Conservation (phyloP, 1,139 yeast species). For the Blastobotrys raffinosifermentans region DNA sequence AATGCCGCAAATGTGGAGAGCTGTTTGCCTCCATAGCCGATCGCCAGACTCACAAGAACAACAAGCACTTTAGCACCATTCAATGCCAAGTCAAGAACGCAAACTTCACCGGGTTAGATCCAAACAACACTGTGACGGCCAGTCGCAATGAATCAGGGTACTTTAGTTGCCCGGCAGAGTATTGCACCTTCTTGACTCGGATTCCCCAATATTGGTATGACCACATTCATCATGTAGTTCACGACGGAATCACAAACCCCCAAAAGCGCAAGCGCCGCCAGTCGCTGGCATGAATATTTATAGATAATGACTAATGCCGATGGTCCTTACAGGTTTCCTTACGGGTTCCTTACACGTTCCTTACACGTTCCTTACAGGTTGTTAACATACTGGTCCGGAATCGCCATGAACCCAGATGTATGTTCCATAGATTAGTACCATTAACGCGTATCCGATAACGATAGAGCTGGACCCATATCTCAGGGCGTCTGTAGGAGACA, state of each 20-base stretch:
- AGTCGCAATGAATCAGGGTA: constrained; percentile 22
- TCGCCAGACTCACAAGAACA: constrained; percentile 28
- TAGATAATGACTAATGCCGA: too few relatives aligned
- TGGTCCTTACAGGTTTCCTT: too few relatives aligned
- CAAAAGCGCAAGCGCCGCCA: constrained; percentile 19
- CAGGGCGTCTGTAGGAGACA: constrained; percentile 31
- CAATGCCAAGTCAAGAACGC: constrained; percentile 17
- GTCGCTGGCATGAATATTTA: constrained; percentile 4
- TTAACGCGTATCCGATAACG: constrained; percentile 32
- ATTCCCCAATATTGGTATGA: constrained; percentile 29
- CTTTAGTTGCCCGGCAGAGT: constrained; percentile 23
- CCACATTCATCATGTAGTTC: constrained; percentile 25
- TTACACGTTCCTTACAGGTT: too few relatives aligned
- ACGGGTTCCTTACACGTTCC: too few relatives aligned
- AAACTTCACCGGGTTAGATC: constrained; percentile 21
- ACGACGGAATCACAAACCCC: constrained; percentile 23
- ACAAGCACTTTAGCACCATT: constrained; percentile 24
- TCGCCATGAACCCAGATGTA: constrained; percentile 45
- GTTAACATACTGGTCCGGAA: constrained; percentile 12
- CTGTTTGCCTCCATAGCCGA: constrained; percentile 26
- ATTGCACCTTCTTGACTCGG: constrained; percentile 26
- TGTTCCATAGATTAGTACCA: constrained; percentile 43
- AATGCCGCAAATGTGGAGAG: constrained; percentile 28
- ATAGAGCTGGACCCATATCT: constrained; percentile 38
- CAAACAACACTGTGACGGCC: constrained; percentile 19